Evolutionary conservation across 176 grass and related monocot species (phyloP).

Genomic region (Avena atlantica): DNA sequence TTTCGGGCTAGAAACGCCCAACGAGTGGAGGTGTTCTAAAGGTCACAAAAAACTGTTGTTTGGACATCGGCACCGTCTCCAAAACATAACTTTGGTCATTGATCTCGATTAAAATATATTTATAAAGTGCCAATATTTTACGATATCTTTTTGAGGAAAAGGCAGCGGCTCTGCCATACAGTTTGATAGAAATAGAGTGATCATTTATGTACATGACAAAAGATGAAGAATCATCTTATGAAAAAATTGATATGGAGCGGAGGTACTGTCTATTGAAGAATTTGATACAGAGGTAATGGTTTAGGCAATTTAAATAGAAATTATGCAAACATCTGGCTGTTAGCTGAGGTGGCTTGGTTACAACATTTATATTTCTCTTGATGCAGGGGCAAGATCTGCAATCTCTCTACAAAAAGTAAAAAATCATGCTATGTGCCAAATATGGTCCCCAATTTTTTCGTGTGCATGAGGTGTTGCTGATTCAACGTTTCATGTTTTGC

Average conservation of each 20-base stretch:
- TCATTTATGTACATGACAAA: too few species aligned
- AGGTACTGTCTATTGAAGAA: not conserved
- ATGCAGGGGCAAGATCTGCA: not conserved
- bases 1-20: too few species aligned
- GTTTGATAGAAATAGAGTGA: not conserved
- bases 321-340: not conserved
- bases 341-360: not conserved
- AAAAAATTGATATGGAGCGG: too few species aligned
- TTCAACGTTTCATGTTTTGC: not conserved
- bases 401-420: not conserved
- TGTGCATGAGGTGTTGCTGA: not conserved
- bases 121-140: not conserved
- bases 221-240: too few species aligned
- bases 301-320: not conserved
- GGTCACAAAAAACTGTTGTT: not conserved
- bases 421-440: not conserved
- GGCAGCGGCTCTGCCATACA: not conserved
- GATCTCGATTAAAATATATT: not conserved
- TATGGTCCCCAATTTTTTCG: not conserved
- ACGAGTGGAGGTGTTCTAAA: not conserved
- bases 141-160: not conserved
- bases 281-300: not conserved
- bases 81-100: not conserved
- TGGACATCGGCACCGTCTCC: not conserved
- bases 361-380: not conserved